Evolutionary conservation across 2,329 filamentous ascomycete species (phyloP).

Genomic region (Botrytis squamosa): DNA sequence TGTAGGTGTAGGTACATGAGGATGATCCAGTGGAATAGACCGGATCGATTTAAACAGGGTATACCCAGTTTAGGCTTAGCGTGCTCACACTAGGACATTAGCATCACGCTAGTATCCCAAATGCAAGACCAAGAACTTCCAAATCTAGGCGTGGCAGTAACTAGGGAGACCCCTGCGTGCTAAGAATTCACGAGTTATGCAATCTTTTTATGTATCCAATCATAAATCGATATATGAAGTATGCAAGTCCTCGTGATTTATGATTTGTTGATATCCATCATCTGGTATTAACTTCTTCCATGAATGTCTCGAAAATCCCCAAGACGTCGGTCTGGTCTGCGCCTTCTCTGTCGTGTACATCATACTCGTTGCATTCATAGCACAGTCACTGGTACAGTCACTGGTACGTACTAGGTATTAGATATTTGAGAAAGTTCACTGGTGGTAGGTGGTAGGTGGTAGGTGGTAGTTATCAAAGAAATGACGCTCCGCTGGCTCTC

Average conservation of each 20-base stretch:
- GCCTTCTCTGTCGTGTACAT: not conserved
- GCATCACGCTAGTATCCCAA: not conserved
- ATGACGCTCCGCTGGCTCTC: not conserved
- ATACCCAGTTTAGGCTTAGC: not conserved
- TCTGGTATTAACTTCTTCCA: not conserved
- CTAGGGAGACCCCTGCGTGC: not conserved
- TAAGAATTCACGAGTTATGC: not conserved
- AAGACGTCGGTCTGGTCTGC: not conserved
- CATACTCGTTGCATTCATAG: not conserved
- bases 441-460: not conserved
- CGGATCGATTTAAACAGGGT: not conserved
- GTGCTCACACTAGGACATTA: not conserved
- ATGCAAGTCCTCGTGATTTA: conserved; percentile 1
- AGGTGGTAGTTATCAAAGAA: not conserved
- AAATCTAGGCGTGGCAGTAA: conserved; percentile 2
- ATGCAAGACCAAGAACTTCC: not conserved
- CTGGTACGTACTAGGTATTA: no score
- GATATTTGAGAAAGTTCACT: no score
- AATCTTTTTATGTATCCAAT: not conserved
- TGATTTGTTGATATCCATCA: not conserved
- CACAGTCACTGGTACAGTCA: not conserved
- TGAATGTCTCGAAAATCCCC: not conserved
- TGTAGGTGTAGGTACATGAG: not conserved
- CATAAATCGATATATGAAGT: not conserved
- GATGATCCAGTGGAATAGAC: not conserved